A percentile compares a stretch with the other conserved stretches of the same genome.
These are phyloP conservation scores for Berberis vulgaris DNA, from an alignment of 164 flowering plant genomes.

Conservation along the genomic window DNA sequence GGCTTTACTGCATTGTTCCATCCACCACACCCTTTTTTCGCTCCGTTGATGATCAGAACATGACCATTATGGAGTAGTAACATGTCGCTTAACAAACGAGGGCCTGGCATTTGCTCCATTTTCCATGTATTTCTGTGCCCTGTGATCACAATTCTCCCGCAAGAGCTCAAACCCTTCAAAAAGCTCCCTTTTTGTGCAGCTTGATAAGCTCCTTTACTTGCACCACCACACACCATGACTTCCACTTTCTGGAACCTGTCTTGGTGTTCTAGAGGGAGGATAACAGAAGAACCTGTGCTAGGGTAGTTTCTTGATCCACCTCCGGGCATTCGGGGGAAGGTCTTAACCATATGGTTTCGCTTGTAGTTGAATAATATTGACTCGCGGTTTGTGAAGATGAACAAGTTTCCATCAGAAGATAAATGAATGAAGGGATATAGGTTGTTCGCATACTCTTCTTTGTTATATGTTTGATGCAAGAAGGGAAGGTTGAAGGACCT, in stretches of 20 bases:
- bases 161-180: constrained; percentile 31
- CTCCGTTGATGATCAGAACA: constrained; percentile 60
- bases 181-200: constrained; percentile 31
- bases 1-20: constrained; percentile 41
- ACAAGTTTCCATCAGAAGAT: constrained; percentile 60
- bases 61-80: constrained; percentile 55
- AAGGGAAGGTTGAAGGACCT: constrained; percentile 39
- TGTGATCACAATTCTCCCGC: constrained; percentile 65
- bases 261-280: constrained; percentile 52
- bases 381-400: constrained; percentile 59
- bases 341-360: constrained; percentile 31
- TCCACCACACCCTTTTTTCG: constrained; percentile 43
- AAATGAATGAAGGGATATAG: constrained; percentile 68
- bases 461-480: constrained; percentile 31
- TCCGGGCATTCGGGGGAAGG: constrained; percentile 58
- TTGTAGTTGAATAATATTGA: constrained; percentile 54
- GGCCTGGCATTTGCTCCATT: constrained; percentile 64
- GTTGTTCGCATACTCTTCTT: constrained; percentile 29
- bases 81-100: constrained; percentile 55
- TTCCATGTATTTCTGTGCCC: constrained; percentile 38
- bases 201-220: constrained; percentile 30
- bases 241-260: constrained; percentile 39
- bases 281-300: constrained; percentile 57
- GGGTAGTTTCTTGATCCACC: constrained; percentile 60
- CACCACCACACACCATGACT: constrained; percentile 75